phyloP scores from a whole-genome alignment of 371 early-diverging fungal genomes.

The Nematocida ausubeli region DNA sequence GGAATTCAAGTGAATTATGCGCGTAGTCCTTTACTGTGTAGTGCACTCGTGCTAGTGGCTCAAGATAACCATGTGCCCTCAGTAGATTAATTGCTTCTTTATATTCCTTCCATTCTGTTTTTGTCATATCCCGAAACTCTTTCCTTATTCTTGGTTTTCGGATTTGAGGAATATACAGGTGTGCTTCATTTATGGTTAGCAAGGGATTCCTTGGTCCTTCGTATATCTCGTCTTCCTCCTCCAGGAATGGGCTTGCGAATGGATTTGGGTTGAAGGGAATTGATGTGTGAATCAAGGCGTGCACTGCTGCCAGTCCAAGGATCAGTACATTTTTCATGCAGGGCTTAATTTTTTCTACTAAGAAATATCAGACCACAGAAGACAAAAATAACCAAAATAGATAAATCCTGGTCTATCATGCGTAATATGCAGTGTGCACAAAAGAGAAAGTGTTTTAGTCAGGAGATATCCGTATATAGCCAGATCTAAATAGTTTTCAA shows the following conservation, averaged over 20 bases:
- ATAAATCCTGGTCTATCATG: too few relatives aligned
- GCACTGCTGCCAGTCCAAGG: neutral
- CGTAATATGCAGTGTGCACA: too few relatives aligned
- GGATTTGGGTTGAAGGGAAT: neutral
- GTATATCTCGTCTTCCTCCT: neutral
- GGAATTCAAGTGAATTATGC: slow-evolving; percentile 57
- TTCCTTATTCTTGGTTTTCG: slow-evolving; percentile 19
- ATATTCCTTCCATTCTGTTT: slow-evolving; percentile 46
- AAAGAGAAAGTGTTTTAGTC: too few relatives aligned
- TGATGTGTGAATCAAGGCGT: neutral
- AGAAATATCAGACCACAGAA: too few relatives aligned
- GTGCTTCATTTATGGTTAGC: neutral
- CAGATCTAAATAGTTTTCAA: too few relatives aligned
- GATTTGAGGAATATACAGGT: neutral
- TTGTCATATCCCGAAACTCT: slow-evolving; percentile 52
- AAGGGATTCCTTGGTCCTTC: neutral
- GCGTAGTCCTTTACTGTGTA: slow-evolving; percentile 66
- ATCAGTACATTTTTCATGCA: neutral
- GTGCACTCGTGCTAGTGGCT: slow-evolving; percentile 30
- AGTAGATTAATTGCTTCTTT: slow-evolving; percentile 38
- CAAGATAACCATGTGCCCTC: slow-evolving; percentile 31
- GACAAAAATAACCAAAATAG: too few relatives aligned
- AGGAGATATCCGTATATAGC: too few relatives aligned
- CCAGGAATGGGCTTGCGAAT: neutral
- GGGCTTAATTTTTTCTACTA: too few relatives aligned